These are phyloP conservation scores for Cajanus cajan DNA, from an alignment of 306 rosid genomes.

Conservation along the genomic window DNA sequence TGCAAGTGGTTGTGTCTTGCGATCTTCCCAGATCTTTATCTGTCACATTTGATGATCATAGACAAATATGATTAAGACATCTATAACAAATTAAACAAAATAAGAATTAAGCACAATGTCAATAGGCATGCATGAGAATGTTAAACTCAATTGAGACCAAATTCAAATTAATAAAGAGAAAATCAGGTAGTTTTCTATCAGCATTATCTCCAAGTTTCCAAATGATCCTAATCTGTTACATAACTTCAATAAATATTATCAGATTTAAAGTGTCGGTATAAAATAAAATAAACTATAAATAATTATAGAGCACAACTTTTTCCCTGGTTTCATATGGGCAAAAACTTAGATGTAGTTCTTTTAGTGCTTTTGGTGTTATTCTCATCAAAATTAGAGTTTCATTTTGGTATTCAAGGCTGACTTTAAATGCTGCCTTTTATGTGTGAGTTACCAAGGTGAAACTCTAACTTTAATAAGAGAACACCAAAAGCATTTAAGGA, in stretches of 20 bases:
- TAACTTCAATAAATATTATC: neutral
- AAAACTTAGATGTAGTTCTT: neutral
- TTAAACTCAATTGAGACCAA: neutral
- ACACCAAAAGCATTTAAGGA: neutral
- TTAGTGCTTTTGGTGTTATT: neutral
- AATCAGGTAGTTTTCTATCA: neutral
- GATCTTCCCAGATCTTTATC: slow-evolving; percentile 96
- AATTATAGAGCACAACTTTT: neutral
- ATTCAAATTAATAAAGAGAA: neutral
- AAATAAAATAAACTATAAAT: neutral
- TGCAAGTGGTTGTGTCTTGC: slow-evolving; percentile 74
- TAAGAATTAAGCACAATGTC: neutral
- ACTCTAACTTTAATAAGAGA: neutral
- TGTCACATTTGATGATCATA: slow-evolving; percentile 37
- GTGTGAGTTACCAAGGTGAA: neutral
- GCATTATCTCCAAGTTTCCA: neutral
- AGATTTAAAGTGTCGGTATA: neutral
- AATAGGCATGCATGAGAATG: slow-evolving; percentile 3
- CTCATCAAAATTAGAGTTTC: neutral
- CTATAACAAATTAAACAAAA: slow-evolving; percentile 19
- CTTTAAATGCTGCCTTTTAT: neutral
- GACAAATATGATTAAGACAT: slow-evolving; percentile 4
- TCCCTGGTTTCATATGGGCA: neutral
- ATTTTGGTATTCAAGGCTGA: neutral
- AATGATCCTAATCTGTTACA: neutral